Evolutionary conservation across 2,329 filamentous ascomycete species (phyloP).

Genomic region (Hypoxylon sp.): DNA sequence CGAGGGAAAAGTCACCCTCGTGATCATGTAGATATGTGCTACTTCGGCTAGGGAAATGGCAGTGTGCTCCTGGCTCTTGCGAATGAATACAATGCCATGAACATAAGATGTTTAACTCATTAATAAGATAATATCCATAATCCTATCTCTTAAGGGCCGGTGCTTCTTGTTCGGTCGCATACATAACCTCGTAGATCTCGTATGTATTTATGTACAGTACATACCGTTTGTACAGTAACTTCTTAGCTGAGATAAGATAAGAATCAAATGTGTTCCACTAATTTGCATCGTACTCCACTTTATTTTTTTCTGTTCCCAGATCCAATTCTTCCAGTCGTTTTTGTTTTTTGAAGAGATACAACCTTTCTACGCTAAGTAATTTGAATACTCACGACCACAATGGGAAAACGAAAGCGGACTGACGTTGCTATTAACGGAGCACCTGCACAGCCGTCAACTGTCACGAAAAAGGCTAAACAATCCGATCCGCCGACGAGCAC

Average conservation of each 20-base stretch:
- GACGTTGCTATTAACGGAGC: slow-evolving; percentile 37
- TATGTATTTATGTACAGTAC: too few relatives aligned
- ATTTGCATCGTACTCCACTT: slow-evolving; percentile 17
- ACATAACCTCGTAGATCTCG: too few relatives aligned
- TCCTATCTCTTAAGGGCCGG: too few relatives aligned
- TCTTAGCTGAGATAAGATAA: too few relatives aligned
- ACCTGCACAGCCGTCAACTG: slow-evolving; percentile 12
- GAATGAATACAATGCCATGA: slow-evolving; percentile 14
- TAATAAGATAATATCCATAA: too few relatives aligned
- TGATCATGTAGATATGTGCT: slow-evolving; percentile 4
- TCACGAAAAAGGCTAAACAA: slow-evolving; percentile 41
- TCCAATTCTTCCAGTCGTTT: background rate
- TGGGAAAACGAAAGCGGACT: slow-evolving; percentile 62
- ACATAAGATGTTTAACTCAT: too few relatives aligned
- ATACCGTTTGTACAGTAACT: too few relatives aligned
- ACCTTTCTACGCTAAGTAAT: too few relatives aligned
- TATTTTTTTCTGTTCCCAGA: slow-evolving; percentile 22
- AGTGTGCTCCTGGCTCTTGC: slow-evolving; percentile 8
- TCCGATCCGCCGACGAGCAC: slow-evolving; percentile 38
- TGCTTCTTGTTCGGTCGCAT: too few relatives aligned
- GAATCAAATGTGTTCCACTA: too few relatives aligned
- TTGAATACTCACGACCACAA: too few relatives aligned
- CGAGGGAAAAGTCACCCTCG: background rate
- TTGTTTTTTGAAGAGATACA: too few relatives aligned
- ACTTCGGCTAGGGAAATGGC: slow-evolving; percentile 1